Conservation (phyloP, 2,329 filamentous ascomycete genomes). For the Alternaria arbusti region DNA sequence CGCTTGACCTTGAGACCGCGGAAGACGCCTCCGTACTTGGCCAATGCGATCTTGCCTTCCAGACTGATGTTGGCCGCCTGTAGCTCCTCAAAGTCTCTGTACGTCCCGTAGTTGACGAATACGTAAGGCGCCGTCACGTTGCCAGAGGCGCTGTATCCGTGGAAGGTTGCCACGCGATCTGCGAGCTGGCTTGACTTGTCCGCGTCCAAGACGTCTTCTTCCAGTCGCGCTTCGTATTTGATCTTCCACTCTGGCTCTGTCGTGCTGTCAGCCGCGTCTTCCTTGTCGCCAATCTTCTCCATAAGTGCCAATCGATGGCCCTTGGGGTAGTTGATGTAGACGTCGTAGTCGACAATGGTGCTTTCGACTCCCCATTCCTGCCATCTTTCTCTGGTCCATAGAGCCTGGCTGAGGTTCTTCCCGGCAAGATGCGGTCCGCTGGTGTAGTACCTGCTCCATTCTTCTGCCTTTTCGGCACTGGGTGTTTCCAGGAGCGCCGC, state of each 20-base stretch:
- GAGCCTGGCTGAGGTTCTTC: constrained; percentile 59
- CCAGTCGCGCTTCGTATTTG: constrained; percentile 78
- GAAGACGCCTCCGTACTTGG: constrained; percentile 85
- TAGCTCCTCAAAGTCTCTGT: constrained; percentile 83
- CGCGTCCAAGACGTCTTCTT: constrained; percentile 83
- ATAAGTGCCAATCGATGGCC: constrained; percentile 56
- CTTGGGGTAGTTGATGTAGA: constrained; percentile 60
- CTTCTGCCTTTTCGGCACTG: constrained; percentile 56
- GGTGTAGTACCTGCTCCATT: constrained; percentile 60
- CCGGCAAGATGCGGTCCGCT: constrained; percentile 59
- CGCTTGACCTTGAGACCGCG: constrained; percentile 91
- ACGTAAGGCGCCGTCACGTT: constrained; percentile 89
- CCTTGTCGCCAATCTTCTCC: constrained; percentile 61
- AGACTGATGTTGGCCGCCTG: constrained; percentile 75
- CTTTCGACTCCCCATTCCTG: constrained; percentile 56
- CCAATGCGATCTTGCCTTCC: constrained; percentile 84
- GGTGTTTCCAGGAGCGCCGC: constrained; percentile 62
- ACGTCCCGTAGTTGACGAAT: constrained; percentile 91
- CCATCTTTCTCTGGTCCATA: constrained; percentile 60
- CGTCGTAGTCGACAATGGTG: constrained; percentile 57
- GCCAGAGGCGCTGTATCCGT: constrained; percentile 90
- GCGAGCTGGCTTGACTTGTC: constrained; percentile 77
- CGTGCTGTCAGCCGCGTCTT: constrained; percentile 40
- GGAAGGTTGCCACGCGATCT: constrained; percentile 85
- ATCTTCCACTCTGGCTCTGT: constrained; percentile 61